Percentiles rank a stretch among this genome's conserved stretches.
Conservation (phyloP, 108 stramenopile genomes). For the Pseudonitzschia multistriata region DNA sequence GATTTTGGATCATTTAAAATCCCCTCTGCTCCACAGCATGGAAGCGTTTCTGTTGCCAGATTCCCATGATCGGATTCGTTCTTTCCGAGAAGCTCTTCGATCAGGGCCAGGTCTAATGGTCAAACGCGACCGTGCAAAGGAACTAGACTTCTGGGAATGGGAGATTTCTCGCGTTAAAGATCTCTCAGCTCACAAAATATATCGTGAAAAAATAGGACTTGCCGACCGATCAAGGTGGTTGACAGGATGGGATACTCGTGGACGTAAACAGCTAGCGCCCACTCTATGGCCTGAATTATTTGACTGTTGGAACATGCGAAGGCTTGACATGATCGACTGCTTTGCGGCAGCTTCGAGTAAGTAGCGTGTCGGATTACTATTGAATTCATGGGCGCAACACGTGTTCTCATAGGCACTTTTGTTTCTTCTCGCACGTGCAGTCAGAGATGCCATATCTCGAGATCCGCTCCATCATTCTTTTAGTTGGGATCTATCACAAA, state of each 20-base stretch:
- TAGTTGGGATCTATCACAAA: slow-evolving; percentile 77
- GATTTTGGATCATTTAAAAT: slow-evolving; percentile 55
- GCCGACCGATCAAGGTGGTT: slow-evolving; percentile 13
- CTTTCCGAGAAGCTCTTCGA: slow-evolving; percentile 54
- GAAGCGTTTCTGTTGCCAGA: slow-evolving; percentile 68
- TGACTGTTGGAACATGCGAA: slow-evolving; percentile 15
- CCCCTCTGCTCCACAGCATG: slow-evolving; percentile 63
- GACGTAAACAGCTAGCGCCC: slow-evolving; percentile 6
- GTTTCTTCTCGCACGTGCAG: slow-evolving; percentile 38
- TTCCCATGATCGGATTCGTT: slow-evolving; percentile 72
- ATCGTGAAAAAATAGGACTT: slow-evolving; percentile 11
- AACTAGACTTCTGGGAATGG: slow-evolving; percentile 58
- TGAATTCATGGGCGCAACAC: too few species aligned
- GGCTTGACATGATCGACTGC: slow-evolving; percentile 11
- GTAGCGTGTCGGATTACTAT: neutral
- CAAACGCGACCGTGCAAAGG: slow-evolving; percentile 32
- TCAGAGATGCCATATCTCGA: slow-evolving; percentile 60
- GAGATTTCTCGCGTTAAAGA: slow-evolving; percentile 13
- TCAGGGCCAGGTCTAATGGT: slow-evolving; percentile 54
- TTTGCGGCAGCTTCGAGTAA: slow-evolving; percentile 10
- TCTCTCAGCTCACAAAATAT: slow-evolving; percentile 10
- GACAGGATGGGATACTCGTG: slow-evolving; percentile 14
- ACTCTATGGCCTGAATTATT: slow-evolving; percentile 8
- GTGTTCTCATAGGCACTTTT: neutral
- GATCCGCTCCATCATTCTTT: slow-evolving; percentile 61